Conservation (phyloP, 805 yeast species). For the Spathaspora boniae region DNA sequence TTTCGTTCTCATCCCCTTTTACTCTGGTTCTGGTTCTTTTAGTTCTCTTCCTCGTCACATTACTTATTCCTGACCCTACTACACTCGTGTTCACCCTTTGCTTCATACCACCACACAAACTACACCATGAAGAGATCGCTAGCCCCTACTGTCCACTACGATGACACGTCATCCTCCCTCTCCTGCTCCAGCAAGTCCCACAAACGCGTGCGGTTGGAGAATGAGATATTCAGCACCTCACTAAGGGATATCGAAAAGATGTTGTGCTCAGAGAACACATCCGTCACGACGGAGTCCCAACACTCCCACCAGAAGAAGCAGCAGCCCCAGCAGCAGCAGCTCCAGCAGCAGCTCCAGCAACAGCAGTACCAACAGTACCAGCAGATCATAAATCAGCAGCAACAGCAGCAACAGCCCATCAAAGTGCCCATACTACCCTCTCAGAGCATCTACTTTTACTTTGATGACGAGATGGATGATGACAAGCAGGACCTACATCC, state of each 20-base stretch:
- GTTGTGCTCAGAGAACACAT: slow-evolving; percentile 14
- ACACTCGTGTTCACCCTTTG: slow-evolving; percentile 1
- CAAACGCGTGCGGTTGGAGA: slow-evolving; percentile 17
- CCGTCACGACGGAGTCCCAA: slow-evolving; percentile 3
- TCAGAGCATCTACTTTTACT: no score
- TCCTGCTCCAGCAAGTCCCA: slow-evolving; percentile 12
- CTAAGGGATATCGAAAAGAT: slow-evolving; percentile 22
- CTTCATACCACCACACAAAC: neutral
- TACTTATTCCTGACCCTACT: neutral
- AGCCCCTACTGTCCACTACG: neutral
- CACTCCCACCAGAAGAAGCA: neutral
- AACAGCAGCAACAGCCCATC: no score
- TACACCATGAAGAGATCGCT: slow-evolving; percentile 4
- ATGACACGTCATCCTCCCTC: slow-evolving; percentile 1
- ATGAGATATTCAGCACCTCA: slow-evolving; percentile 21
- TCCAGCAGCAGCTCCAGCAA: neutral
- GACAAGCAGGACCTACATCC: no score
- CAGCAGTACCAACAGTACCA: neutral
- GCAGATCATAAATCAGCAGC: no score
- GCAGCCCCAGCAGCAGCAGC: no score
- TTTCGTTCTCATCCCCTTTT: neutral
- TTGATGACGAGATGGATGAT: no score
- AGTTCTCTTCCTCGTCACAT: neutral
- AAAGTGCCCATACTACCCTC: no score
- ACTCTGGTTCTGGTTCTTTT: neutral